Evolutionary conservation across 345 rosid genomes (phyloP).

Genomic region (Corymbia maculata): DNA sequence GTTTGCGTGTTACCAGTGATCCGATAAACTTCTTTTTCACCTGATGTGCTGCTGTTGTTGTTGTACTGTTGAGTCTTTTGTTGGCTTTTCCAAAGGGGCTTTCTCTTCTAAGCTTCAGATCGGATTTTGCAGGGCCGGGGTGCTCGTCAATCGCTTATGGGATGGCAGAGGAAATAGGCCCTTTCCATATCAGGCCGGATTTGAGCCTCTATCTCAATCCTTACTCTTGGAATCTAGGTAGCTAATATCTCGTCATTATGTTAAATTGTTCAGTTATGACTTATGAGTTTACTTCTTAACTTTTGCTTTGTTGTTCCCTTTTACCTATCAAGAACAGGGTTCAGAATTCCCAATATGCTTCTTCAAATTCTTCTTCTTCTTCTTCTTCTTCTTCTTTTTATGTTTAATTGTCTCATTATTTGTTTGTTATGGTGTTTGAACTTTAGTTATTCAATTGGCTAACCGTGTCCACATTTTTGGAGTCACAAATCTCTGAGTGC

Average conservation of each 20-base stretch:
- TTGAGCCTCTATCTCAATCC: constrained; percentile 71
- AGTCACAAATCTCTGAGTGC: neutral
- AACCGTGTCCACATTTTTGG: neutral
- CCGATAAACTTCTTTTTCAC: neutral
- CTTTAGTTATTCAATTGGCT: neutral
- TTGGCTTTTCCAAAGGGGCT: neutral
- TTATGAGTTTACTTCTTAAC: neutral
- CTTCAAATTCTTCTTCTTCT: neutral
- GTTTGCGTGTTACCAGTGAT: neutral
- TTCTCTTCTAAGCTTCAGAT: neutral
- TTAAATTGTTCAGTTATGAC: neutral
- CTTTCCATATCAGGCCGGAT: constrained; percentile 74
- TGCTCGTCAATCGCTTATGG: constrained; percentile 90
- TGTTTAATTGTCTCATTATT: neutral
- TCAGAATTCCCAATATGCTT: neutral
- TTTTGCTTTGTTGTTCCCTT: neutral
- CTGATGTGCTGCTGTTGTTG: neutral
- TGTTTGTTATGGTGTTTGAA: neutral
- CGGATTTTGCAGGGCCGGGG: constrained; percentile 64
- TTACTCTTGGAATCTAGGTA: constrained; percentile 93
- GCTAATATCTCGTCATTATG: neutral
- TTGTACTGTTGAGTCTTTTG: neutral
- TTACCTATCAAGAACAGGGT: neutral
- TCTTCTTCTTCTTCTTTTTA: neutral
- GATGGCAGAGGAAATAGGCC: constrained; percentile 89